Conservation (phyloP, 1,284 basidiomycete genomes). For the Cutaneotrichosporon cutaneum region DNA sequence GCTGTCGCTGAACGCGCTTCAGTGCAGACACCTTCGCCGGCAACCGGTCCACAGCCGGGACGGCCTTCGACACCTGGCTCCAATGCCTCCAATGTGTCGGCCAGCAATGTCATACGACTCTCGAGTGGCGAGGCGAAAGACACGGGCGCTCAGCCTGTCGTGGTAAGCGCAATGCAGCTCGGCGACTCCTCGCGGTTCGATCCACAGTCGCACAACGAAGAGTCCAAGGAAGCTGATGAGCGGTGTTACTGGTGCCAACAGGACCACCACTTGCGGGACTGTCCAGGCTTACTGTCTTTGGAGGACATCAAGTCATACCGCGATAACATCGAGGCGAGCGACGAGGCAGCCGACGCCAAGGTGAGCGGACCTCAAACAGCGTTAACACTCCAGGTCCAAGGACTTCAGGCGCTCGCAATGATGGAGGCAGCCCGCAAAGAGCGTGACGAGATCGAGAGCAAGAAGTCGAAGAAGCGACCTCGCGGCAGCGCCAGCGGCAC, state of each 20-base stretch:
- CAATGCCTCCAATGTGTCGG: not conserved
- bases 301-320: constrained; percentile 2
- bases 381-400: constrained; percentile 11
- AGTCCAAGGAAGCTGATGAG: not conserved
- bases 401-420: constrained; percentile 7
- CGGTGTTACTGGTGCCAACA: constrained; percentile 19
- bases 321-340: not conserved
- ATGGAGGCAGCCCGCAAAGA: constrained; percentile 13
- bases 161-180: constrained; percentile 11
- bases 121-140: not conserved
- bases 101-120: not conserved
- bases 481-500: not conserved
- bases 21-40: not conserved
- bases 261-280: constrained; percentile 13
- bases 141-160: constrained; percentile 2
- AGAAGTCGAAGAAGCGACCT: not conserved
- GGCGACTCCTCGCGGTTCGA: constrained; percentile 22
- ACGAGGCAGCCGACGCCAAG: constrained; percentile 10
- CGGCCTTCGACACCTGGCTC: not conserved
- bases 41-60: not conserved
- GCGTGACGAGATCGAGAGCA: not conserved
- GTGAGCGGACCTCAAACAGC: not conserved
- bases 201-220: not conserved
- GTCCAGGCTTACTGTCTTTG: constrained; percentile 3
- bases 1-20: not conserved